Evolutionary conservation across 192 early-diverging fungal genomes (phyloP), one percentile per base, ranked within the genome.

Genomic region (Glomus cerebriforme): DNA sequence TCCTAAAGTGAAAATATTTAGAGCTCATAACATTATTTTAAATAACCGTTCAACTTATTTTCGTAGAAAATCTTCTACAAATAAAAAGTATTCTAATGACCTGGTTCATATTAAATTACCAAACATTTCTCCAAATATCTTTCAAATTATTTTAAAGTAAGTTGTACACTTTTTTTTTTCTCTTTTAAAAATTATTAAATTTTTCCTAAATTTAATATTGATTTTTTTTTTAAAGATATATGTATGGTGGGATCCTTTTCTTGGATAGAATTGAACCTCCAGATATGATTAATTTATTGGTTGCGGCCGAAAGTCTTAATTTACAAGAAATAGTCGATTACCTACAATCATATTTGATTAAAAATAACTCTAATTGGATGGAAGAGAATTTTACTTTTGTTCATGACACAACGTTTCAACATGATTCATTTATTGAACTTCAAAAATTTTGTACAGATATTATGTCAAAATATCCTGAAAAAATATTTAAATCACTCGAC

Each of bases 71-170:
- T n/a, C n/a, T n/a, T n/a, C 9, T 7, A 24, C 39, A 5, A 75
- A 34, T 22, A 39, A 22, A 39, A 39, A 39, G 37, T 9, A 39
- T 58, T 58, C 13, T 26, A 60, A 26, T 26, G 59, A 75, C n/a
- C n/a, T 9, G 29, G 17, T 35, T 19, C 0, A 59, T 15, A 43
- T 60, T 39, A 75, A 59, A 35, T 24, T 59, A 39, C 26, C 59
- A 29, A 75, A 75, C 32, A 75, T 75, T 59, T 75, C 73, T 0
- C 22, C 54, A 9, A 24, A 43, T 22, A 54, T 75, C 27, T 75
- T 75, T 75, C 12, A 75, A 6, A 75, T 75, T 60, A 59, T 75
- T 75, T n/a, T 75, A 1, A 75, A 37, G 73, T 75, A 75, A 73
- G 24, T 49, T 29, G 15, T 39, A 5, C 27, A 37, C 27, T 4